Evolutionary conservation across 768 basidiomycete genomes (phyloP).

Genomic region (Cyclocybe aegerita): DNA sequence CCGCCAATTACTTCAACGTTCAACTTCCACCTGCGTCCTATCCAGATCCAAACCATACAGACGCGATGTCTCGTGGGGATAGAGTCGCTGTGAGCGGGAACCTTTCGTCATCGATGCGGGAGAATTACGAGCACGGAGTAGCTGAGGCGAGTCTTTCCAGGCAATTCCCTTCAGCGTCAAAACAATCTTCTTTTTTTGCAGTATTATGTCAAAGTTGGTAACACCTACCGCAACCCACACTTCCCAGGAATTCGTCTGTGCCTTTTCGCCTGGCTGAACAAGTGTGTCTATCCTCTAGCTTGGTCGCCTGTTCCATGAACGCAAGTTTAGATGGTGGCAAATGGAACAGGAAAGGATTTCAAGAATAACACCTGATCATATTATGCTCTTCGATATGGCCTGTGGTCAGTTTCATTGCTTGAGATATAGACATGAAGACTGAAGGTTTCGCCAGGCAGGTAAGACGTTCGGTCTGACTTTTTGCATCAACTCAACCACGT

Average conservation of each 20-base stretch:
- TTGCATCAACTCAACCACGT: neutral
- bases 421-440: neutral
- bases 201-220: conserved; percentile 67
- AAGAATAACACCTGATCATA: conserved; percentile 11
- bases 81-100: conserved; percentile 30
- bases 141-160: conserved; percentile 43
- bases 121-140: conserved; percentile 51
- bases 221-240: conserved; percentile 73
- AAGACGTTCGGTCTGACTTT: neutral
- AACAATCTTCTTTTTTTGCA: conserved; percentile 15
- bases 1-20: neutral
- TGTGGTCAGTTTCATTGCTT: conserved; percentile 34
- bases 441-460: conserved; percentile 27
- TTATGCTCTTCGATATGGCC: conserved; percentile 61
- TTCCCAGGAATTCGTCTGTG: conserved; percentile 63
- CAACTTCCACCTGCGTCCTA: too few relatives aligned
- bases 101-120: conserved; percentile 35
- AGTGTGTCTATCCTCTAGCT: conserved; percentile 26
- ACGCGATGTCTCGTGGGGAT: conserved; percentile 34
- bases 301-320: neutral
- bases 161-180: neutral
- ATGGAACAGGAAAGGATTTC: conserved; percentile 25
- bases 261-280: conserved; percentile 52
- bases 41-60: too few relatives aligned
- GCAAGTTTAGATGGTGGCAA: conserved; percentile 34